A percentile compares a stretch with the other conserved stretches of the same genome.
Conservation (phyloP, 2,329 filamentous ascomycete species). For the Knoxdaviesia proteae region DNA sequence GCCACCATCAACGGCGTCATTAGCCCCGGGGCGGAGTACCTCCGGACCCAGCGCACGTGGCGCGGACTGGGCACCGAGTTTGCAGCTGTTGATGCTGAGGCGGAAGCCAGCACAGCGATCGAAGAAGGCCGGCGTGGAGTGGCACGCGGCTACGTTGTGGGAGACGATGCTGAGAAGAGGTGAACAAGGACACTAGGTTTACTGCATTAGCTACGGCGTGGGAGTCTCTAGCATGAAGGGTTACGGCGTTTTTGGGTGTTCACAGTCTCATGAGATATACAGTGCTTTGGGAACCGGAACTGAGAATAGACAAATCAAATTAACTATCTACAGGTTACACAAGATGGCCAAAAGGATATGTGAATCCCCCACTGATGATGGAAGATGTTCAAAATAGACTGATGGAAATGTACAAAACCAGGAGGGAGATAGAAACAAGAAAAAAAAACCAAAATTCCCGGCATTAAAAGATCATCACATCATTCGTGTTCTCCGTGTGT, state of each 20-base stretch:
- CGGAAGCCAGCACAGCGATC: constrained; percentile 41
- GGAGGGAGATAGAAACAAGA: neutral
- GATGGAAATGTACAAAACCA: neutral
- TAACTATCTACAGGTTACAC: neutral
- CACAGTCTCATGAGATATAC: neutral
- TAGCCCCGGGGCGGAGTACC: constrained; percentile 80
- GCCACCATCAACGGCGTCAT: constrained; percentile 64
- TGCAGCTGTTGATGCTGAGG: constrained; percentile 14
- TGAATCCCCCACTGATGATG: too few relatives aligned
- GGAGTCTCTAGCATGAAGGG: too few relatives aligned
- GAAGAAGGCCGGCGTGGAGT: constrained; percentile 78
- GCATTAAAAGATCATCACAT: too few relatives aligned
- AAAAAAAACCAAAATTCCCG: neutral
- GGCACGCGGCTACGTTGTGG: constrained; percentile 71
- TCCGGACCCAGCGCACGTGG: constrained; percentile 73
- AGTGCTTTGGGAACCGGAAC: neutral
- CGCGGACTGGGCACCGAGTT: constrained; percentile 81
- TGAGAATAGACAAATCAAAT: neutral
- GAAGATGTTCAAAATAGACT: neutral
- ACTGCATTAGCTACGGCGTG: too few relatives aligned
- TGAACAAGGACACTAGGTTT: constrained; percentile 11
- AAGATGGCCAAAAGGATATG: too few relatives aligned
- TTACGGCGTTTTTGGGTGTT: neutral
- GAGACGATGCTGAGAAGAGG: constrained; percentile 35
- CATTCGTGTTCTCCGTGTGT: too few relatives aligned